Base-by-base conservation (phyloP, 2,329 filamentous ascomycete genomes). In the Trichoderma sp. region DNA sequence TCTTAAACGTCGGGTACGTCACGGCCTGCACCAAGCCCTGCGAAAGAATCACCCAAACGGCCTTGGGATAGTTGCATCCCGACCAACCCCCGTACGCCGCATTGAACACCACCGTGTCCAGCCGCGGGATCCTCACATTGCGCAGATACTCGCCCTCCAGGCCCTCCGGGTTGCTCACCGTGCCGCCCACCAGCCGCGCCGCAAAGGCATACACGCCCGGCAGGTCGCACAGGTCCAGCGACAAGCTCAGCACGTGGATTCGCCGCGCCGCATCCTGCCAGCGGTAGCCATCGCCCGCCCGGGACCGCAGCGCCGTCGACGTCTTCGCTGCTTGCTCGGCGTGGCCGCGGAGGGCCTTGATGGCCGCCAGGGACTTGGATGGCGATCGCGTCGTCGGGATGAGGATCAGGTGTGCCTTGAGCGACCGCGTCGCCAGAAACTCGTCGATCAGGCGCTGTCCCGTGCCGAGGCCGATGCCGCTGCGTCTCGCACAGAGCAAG, bases 1-100 rank as follows among this genome's bases (percentile, higher is more conserved):
- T 79, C 81, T 97, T 97, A 82, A 86, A 97, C 2, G 81, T 82
- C 0, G 94, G 94, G 84, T 88, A 96, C 7, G 93, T 94, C 32
- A 89, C 85, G 1, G 89, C 83, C 71, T 92, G 85, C 12, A 90
- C 76, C 68, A 91, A 80, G 67, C 93, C 89, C 12, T 76, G 73
- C 5, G 85, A 88, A 54, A 91, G 74, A 48, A 88, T 74, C 67
- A 81, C 78, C 73, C 78, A 80, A 34, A 89, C 77, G 1, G 92
- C 87, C 64, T 74, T 73, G 1, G 82, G 78, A 87, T 89, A 97
- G 77, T 92, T 81, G 68, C 97, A 77, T n/a, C 92, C 92, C 0
- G 83, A 86, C 91, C 93, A 97, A 2, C 92, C 93, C 25, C 93
- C 93, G 45, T 94, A 90, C 0, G 94, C 95, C 17, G 94, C 94